Base-by-base conservation (phyloP, 1,284 basidiomycete genomes). In the Porogramme epimiltina region DNA sequence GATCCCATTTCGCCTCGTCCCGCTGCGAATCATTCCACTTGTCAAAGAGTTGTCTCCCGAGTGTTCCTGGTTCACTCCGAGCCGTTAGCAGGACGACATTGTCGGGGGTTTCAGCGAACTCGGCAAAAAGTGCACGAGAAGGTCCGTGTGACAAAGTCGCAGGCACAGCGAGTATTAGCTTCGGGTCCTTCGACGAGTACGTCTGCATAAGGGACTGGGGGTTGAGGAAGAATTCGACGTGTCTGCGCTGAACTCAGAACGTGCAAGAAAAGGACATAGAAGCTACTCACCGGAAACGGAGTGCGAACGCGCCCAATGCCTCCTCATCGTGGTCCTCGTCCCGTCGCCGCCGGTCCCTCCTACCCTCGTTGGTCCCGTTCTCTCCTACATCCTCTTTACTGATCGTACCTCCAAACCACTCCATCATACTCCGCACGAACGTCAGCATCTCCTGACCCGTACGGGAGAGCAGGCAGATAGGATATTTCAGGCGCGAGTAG, bases 391-490 rank as follows among this genome's bases (percentile, higher is more conserved):
- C 91, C 62, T 93, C 89, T 65, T 93, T 93, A 62, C 87, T 93
- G 56, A 97, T 88, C 1, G 92, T 93, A 8, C 94, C 93, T 15
- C 95, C 94, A 63, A 98, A 87, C 95, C 96, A 99, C 69, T 98
- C 97, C 84, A 98, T 96, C 87, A 99, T 91, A 76, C 93, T 96
- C 50, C 95, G 78, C 16, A 97, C 93, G 63, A 96, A 95, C 2
- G 92, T 91, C 34, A 98, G 75, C 85, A 98, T 96, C 70, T 99
- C 96, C 58, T 89, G 85, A 2, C 91, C 95, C 1, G 93, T 96
- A 28, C 87, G 81, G 52, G 91, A 93, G 40, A 99, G 82, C 18
- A 99, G 81, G 67, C 96, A 99, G 26, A 99, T 89, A 0, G 96
- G 95, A 65, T 80, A 87, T 63, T 81, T 81, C 23, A 91, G 81